phyloP scores from a whole-genome alignment of 306 rosid species.

The Hippophae gyantsensis region DNA sequence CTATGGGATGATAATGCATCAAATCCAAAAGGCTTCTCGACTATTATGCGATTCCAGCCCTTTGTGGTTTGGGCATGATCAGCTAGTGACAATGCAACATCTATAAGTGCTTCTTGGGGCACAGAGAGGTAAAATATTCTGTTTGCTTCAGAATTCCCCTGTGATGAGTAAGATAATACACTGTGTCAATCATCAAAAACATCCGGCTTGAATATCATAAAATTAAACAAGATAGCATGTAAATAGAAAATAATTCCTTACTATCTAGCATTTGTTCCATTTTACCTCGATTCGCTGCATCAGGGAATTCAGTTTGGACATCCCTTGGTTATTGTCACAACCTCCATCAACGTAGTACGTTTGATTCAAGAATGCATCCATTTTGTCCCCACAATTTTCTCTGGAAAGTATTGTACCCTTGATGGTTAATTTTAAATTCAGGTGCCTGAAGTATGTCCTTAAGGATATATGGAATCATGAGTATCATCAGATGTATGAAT shows the following conservation, averaged over 20 bases:
- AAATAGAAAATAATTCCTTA: constrained; percentile 4
- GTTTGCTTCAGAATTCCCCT: constrained; percentile 66
- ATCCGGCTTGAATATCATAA: constrained; percentile 13
- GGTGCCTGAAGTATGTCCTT: constrained; percentile 13
- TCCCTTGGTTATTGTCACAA: constrained; percentile 57
- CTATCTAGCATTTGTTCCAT: background rate
- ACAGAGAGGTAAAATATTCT: constrained; percentile 93
- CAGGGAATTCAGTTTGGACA: constrained; percentile 56
- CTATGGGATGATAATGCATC: constrained; percentile 59
- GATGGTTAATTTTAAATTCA: constrained; percentile 7
- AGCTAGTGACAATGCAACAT: constrained; percentile 61
- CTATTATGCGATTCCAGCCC: constrained; percentile 90
- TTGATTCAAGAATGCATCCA: constrained; percentile 63
- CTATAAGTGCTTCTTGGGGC: constrained; percentile 87
- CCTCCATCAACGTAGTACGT: constrained; percentile 75
- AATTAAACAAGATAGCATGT: constrained; percentile 9
- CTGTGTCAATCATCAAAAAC: constrained; percentile 30
- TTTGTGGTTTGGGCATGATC: constrained; percentile 64
- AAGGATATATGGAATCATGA: background rate
- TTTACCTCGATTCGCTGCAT: constrained; percentile 84
- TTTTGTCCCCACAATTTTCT: constrained; percentile 60
- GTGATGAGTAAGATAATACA: constrained; percentile 41
- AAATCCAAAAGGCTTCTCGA: constrained; percentile 90
- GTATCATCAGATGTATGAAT: background rate
- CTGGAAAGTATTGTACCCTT: constrained; percentile 36